Evolutionary conservation across 2,329 filamentous ascomycete genomes (phyloP).

Genomic region (Zarea fungicola): DNA sequence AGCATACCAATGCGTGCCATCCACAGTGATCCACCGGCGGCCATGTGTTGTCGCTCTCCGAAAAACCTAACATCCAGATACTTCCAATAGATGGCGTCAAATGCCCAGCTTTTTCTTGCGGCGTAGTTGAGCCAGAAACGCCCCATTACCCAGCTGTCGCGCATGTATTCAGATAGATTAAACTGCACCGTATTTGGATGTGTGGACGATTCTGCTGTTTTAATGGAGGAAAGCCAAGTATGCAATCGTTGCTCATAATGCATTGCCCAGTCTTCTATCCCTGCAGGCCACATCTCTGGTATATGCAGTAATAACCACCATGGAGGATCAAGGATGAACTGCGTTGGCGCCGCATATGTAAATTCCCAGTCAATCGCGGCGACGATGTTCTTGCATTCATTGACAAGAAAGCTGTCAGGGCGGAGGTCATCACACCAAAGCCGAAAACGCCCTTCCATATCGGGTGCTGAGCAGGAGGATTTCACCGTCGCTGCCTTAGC

Average conservation of each 20-base stretch:
- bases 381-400: slow-evolving; percentile 19
- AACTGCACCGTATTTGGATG: background rate
- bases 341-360: slow-evolving; percentile 30
- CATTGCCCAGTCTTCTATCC: slow-evolving; percentile 13
- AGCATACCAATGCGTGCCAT: slow-evolving; percentile 25
- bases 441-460: slow-evolving; percentile 20
- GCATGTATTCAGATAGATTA: slow-evolving; percentile 21
- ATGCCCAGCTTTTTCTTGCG: slow-evolving; percentile 29
- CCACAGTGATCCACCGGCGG: slow-evolving; percentile 20
- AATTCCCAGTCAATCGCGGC: slow-evolving; percentile 32
- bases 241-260: slow-evolving; percentile 24
- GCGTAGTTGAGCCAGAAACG: slow-evolving; percentile 33
- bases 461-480: background rate
- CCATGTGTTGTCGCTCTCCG: slow-evolving; percentile 20
- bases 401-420: slow-evolving; percentile 28
- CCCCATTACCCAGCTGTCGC: slow-evolving; percentile 27
- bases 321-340: slow-evolving; percentile 29
- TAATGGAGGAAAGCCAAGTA: slow-evolving; percentile 27
- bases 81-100: slow-evolving; percentile 30
- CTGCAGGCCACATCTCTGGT: slow-evolving; percentile 15
- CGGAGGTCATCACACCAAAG: slow-evolving; percentile 28
- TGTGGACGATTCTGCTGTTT: slow-evolving; percentile 9
- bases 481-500: slow-evolving; percentile 15
- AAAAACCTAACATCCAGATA: slow-evolving; percentile 26
- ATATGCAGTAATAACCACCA: slow-evolving; percentile 28